phyloP scores from a whole-genome alignment of 306 rosid genomes.

The Trichosanthes cucumerina region DNA sequence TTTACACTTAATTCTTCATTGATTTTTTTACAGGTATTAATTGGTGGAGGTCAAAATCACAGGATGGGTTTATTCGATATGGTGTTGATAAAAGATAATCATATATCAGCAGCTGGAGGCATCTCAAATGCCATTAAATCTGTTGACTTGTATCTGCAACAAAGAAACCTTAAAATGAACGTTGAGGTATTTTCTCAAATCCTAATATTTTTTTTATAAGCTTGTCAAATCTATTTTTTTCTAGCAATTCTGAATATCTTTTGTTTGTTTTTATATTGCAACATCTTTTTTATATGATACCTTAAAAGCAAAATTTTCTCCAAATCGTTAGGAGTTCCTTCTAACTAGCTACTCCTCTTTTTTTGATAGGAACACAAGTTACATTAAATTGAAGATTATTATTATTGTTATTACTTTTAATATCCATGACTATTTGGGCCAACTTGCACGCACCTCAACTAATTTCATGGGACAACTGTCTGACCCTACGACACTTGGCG shows the following conservation, averaged over 20 bases:
- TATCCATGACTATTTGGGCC: too few relatives aligned
- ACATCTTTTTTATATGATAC: not conserved
- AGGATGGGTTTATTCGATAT: conserved; percentile 89
- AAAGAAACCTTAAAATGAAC: conserved; percentile 57
- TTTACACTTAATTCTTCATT: not conserved
- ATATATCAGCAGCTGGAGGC: conserved; percentile 80
- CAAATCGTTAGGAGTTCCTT: not conserved
- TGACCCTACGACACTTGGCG: too few relatives aligned
- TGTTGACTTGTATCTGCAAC: conserved; percentile 61
- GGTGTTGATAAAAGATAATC: conserved; percentile 95
- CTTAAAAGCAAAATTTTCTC: not conserved
- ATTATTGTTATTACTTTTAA: too few relatives aligned
- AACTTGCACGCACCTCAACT: too few relatives aligned
- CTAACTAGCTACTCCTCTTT: not conserved
- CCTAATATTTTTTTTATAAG: not conserved
- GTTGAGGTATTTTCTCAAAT: conserved; percentile 53
- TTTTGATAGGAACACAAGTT: not conserved
- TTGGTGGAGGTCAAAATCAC: conserved; percentile 84
- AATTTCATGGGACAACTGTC: too few relatives aligned
- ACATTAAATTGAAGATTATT: too few relatives aligned
- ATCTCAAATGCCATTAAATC: conserved; percentile 56
- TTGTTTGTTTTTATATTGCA: not conserved
- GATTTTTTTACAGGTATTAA: conserved; percentile 43
- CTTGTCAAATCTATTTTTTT: not conserved
- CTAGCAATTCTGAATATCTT: not conserved